Base-by-base conservation (phyloP, 345 rosid species). In the Salix viminalis region DNA sequence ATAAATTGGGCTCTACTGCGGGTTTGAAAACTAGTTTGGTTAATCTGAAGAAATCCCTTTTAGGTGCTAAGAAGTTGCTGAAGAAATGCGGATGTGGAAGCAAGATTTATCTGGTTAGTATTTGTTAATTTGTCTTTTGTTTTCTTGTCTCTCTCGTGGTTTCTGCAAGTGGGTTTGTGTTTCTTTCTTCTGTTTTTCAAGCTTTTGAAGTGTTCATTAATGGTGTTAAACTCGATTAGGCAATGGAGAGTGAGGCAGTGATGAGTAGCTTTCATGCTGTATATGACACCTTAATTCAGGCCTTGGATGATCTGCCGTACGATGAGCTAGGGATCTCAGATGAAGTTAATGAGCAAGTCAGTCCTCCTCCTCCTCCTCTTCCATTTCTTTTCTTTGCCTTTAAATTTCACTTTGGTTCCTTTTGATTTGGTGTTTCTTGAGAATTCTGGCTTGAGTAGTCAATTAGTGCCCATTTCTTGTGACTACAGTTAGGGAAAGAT, bases 281-380 rank as follows among this genome's bases (percentile, higher is more conserved):
- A 2, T 87, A 87, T 79, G 89, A 87, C 44, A 84, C 83, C 76
- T 21, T 90, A 50, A 75, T 72, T 71, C 83, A 82, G 68, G 89
- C 89, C 62, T 79, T 90, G 78, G 90, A 86, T 68, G 86, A 69
- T 15, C 10, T 90, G 34, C 87, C 86, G 54, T 87, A 76, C n/a
- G 80, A 83, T 69, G 77, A 79, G 65, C 82, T 90, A 26, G 90
- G 88, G 52, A 80, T 88, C 79, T 84, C 94, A 4, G 80, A 74
- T 67, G 94, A 90, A 83, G 90, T 88, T 23, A 85, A 80, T 77
- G 94, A 90, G 70, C 91, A 90, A 67, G 94, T 88, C 48, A 85
- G 75, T 69, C 14, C 8, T 10, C 30, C 30, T 28, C 30, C 30
- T 28, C 30, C 34, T 42, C 32, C 34, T 34, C 16, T 2, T 5